phyloP scores from a whole-genome alignment of 2,329 filamentous ascomycete genomes.

The Talaromyces sp. region DNA sequence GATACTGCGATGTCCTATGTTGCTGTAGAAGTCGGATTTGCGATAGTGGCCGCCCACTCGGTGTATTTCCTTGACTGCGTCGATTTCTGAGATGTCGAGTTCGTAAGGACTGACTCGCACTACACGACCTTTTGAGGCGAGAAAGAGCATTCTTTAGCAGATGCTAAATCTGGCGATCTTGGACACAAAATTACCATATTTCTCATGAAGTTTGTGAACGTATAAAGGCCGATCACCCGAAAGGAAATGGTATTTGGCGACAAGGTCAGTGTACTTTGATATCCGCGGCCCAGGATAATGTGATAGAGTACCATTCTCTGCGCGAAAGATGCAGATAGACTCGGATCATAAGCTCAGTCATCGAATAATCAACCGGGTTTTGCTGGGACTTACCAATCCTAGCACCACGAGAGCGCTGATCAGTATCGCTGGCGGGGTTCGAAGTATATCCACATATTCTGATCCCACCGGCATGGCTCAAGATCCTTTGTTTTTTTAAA shows the following conservation, averaged over 20 bases:
- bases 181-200: slow-evolving; percentile 26
- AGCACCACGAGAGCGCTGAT: neutral
- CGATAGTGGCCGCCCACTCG: slow-evolving; percentile 30
- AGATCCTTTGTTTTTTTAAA: neutral
- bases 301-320: slow-evolving; percentile 17
- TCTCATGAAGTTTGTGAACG: slow-evolving; percentile 28
- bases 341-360: neutral
- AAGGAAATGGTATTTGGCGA: slow-evolving; percentile 25
- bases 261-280: slow-evolving; percentile 27
- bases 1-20: slow-evolving; percentile 20
- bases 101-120: slow-evolving; percentile 30
- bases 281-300: slow-evolving; percentile 25
- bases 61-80: slow-evolving; percentile 34
- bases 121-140: slow-evolving; percentile 26
- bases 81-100: slow-evolving; percentile 39
- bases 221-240: slow-evolving; percentile 23
- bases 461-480: neutral
- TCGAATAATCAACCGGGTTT: neutral
- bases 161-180: neutral
- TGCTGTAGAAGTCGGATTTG: slow-evolving; percentile 35
- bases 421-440: neutral
- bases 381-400: neutral
- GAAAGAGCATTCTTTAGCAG: neutral
- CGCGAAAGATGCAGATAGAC: neutral
- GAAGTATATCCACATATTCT: neutral